phyloP scores from a whole-genome alignment of 257 asterid genomes.

The Forsythia suspensa region DNA sequence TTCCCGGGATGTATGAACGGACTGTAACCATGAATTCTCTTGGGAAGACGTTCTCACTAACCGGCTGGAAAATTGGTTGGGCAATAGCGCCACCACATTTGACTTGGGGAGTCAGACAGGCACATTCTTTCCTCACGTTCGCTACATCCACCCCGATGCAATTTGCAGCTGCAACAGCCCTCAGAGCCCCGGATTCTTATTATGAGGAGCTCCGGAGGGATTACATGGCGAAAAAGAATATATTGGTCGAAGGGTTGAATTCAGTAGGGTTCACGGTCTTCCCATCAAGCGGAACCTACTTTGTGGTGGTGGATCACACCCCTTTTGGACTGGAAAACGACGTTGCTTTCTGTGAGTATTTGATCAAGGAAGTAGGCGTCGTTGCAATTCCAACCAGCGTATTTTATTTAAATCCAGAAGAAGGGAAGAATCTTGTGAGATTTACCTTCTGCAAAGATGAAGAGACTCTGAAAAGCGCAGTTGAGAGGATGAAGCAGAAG shows the following conservation, averaged over 20 bases:
- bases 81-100: conserved; percentile 91
- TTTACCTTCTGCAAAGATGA: conserved; percentile 97
- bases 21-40: conserved; percentile 83
- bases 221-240: conserved; percentile 67
- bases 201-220: conserved; percentile 75
- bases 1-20: conserved; percentile 86
- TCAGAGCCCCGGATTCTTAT: conserved; percentile 75
- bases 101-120: conserved; percentile 94
- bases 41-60: conserved; percentile 92
- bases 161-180: conserved; percentile 76
- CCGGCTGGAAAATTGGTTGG: conserved; percentile 99
- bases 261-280: conserved; percentile 75
- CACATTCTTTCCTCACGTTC: conserved; percentile 83
- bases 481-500: conserved; percentile 67
- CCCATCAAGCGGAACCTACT: conserved; percentile 94
- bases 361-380: conserved; percentile 92
- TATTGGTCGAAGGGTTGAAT: conserved; percentile 80
- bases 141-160: conserved; percentile 99
- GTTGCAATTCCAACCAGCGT: conserved; percentile 95
- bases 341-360: conserved; percentile 81
- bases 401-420: conserved; percentile 83
- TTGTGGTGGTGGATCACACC: conserved; percentile 86
- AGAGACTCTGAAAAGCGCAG: conserved; percentile 62
- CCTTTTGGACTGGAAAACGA: conserved; percentile 77
- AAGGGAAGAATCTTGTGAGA: conserved; percentile 94